Conservation (phyloP, 2,329 filamentous ascomycete genomes). For the Calycina herbarum region DNA sequence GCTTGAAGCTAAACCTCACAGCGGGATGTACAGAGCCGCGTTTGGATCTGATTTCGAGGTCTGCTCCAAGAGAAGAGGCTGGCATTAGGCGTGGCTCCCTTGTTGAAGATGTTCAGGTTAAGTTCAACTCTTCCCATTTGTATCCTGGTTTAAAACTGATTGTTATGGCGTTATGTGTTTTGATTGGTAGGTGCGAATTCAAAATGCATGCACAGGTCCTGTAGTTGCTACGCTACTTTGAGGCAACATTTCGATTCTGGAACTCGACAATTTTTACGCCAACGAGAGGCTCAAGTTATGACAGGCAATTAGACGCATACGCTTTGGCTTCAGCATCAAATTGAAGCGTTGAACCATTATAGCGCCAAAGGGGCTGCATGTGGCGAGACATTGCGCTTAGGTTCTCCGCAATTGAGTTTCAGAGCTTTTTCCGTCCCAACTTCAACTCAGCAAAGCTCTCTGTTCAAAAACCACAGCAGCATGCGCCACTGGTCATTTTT, state of each 20-base stretch:
- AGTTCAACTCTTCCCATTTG: background rate
- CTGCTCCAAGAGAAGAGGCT: background rate
- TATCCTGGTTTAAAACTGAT: background rate
- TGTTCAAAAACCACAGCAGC: background rate
- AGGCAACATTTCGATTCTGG: background rate
- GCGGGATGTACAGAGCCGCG: background rate
- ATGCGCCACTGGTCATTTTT: background rate
- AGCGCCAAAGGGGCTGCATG: background rate
- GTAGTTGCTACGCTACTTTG: background rate
- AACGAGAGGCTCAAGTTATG: constrained; percentile 1
- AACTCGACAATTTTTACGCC: background rate
- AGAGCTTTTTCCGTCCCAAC: constrained; percentile 5
- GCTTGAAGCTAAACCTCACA: background rate
- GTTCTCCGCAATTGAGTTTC: background rate
- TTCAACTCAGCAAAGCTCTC: background rate
- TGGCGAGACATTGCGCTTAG: background rate
- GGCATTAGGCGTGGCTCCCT: background rate
- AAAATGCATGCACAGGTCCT: background rate
- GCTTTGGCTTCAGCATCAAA: background rate
- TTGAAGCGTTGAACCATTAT: background rate
- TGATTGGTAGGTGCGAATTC: background rate
- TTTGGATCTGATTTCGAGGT: background rate
- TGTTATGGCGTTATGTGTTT: background rate
- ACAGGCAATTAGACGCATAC: background rate
- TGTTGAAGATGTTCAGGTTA: background rate